A percentile compares a stretch with the other conserved stretches of the same genome.
Conservation (phyloP, 768 basidiomycete species). For the Pisolithus orientalis region DNA sequence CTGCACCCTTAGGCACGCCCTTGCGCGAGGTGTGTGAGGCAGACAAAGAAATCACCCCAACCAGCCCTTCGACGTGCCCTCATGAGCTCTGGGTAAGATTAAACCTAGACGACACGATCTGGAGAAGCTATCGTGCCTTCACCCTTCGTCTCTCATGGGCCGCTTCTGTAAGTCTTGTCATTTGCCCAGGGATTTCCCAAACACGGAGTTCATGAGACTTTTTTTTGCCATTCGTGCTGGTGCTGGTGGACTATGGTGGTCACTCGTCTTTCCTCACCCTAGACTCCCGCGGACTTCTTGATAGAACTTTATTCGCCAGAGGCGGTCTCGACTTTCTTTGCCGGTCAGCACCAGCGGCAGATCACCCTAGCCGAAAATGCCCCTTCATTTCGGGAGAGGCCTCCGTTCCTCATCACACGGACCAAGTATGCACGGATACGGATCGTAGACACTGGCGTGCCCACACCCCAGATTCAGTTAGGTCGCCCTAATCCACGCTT, state of each 20-base stretch:
- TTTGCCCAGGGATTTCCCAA: background rate
- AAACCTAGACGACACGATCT: conserved; percentile 35
- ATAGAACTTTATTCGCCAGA: conserved; percentile 34
- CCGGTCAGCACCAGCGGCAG: conserved; percentile 1
- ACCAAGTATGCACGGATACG: conserved; percentile 54
- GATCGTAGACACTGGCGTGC: conserved; percentile 46
- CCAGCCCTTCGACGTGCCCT: conserved; percentile 22
- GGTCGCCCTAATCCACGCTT: conserved; percentile 5
- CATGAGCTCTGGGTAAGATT: conserved; percentile 45
- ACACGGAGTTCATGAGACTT: background rate
- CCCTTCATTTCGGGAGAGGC: background rate
- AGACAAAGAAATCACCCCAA: conserved; percentile 1
- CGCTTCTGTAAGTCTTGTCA: conserved; percentile 39
- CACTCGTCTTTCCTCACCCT: background rate
- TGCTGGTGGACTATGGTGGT: background rate
- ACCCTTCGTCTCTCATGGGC: conserved; percentile 53
- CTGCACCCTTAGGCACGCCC: conserved; percentile 36
- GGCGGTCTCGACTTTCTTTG: conserved; percentile 18
- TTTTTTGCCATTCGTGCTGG: background rate
- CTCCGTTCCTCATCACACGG: conserved; percentile 24
- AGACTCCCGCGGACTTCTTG: conserved; percentile 42
- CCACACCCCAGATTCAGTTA: conserved; percentile 28
- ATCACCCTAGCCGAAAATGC: conserved; percentile 1
- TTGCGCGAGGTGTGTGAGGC: conserved; percentile 32
- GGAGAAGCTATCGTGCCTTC: conserved; percentile 38